Base-by-base conservation (phyloP, 306 rosid genomes). In the Cucurbita moschata region DNA sequence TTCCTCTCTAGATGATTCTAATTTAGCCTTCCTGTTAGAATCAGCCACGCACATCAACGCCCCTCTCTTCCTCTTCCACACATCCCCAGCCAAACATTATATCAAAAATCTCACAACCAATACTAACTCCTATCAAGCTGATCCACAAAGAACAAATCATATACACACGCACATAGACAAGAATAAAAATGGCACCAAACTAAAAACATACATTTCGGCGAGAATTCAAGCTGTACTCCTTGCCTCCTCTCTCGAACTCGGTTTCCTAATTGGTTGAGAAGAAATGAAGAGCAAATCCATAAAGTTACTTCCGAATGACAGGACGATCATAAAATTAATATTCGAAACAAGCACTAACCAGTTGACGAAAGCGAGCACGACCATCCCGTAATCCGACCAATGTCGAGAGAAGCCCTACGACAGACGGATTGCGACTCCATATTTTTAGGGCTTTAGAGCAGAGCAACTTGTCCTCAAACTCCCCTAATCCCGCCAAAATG, bases 371-470 rank as follows among this genome's bases (percentile, higher is more conserved):
- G 40, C 77, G 83, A 14, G 64, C n/a, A 14, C 62, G 80, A 55
- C 13, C 54, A 38, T 47, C 65, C 4, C 77, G 80, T 11, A 50
- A 78, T 26, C 71, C 47, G 68, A 80, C 0, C 23, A 82, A 51
- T 59, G 73, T 77, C 37, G 83, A 74, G 59, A 87, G 79, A 80
- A 80, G 83, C 52, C 85, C 81, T 2, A 23, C 72, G 74, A 73
- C 85, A 88, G 71, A 82, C 75, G 40, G 81, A 78, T 72, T 80
- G 86, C 35, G 81, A 74, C 69, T 72, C 81, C 92, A 88, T 85
- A 49, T 0, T 1, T 40, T 49, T 55, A 43, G 75, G 73, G 76
- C 56, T 75, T 81, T 75, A 79, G 86, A 83, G 86, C 78, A 83
- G 81, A 66, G 76, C 70, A 50, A 18, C 60, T 12, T 13, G 35